These are phyloP conservation scores for Didymella lethalis DNA, from an alignment of 2,329 filamentous ascomycete species.

Conservation along the genomic window DNA sequence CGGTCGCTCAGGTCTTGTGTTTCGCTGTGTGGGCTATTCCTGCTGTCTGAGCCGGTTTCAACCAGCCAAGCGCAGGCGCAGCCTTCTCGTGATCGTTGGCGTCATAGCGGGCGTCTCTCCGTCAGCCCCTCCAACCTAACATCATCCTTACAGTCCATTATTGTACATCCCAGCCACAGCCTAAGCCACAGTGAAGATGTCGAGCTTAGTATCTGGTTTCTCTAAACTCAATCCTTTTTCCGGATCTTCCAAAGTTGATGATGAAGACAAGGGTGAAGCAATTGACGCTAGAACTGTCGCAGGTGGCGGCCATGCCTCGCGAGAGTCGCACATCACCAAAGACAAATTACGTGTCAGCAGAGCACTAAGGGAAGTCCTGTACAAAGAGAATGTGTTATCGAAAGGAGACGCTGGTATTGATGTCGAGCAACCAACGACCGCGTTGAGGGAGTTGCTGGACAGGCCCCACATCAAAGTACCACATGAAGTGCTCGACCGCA, in stretches of 20 bases:
- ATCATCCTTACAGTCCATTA: slow-evolving; percentile 19
- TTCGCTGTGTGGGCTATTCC: slow-evolving; percentile 5
- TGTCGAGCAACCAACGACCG: slow-evolving; percentile 54
- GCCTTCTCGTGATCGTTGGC: slow-evolving; percentile 10
- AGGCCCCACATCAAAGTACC: slow-evolving; percentile 67
- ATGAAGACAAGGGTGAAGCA: slow-evolving; percentile 64
- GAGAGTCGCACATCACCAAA: slow-evolving; percentile 59
- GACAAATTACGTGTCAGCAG: slow-evolving; percentile 66
- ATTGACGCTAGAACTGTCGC: slow-evolving; percentile 61
- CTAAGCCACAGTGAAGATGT: slow-evolving; percentile 34
- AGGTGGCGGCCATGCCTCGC: slow-evolving; percentile 66
- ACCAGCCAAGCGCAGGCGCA: slow-evolving; percentile 14
- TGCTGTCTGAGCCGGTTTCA: slow-evolving; percentile 14
- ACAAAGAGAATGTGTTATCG: slow-evolving; percentile 60
- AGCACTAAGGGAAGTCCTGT: slow-evolving; percentile 64
- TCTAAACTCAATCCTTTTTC: slow-evolving; percentile 46
- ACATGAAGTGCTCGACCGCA: slow-evolving; percentile 62
- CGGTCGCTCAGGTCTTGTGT: not conserved
- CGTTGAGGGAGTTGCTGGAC: slow-evolving; percentile 62
- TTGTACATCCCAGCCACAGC: slow-evolving; percentile 18
- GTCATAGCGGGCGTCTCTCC: slow-evolving; percentile 10
- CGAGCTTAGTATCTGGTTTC: slow-evolving; percentile 46
- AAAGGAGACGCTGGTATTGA: slow-evolving; percentile 58
- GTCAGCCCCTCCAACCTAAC: slow-evolving; percentile 11
- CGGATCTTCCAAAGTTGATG: slow-evolving; percentile 40